Conservation (phyloP, 805 yeast species). For the Starmerella apis region DNA sequence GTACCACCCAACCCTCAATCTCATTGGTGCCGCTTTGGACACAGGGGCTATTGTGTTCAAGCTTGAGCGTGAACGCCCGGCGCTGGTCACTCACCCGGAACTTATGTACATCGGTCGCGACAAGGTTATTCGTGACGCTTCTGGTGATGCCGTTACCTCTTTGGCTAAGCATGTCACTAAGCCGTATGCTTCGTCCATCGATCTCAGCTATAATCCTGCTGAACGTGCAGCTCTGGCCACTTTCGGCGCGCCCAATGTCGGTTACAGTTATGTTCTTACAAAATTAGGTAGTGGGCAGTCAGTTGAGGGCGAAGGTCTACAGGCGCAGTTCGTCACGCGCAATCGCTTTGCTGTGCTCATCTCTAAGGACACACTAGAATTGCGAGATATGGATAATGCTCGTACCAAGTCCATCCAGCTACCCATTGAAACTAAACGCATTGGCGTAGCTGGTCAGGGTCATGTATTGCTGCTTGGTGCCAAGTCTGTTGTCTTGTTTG, state of each 20-base stretch:
- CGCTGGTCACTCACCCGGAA: slow-evolving; percentile 54
- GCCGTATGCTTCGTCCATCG: slow-evolving; percentile 22
- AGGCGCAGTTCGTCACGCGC: slow-evolving; percentile 84
- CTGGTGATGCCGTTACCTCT: slow-evolving; percentile 65
- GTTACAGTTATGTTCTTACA: slow-evolving; percentile 42
- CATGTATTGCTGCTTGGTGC: slow-evolving; percentile 63
- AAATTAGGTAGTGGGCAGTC: slow-evolving; percentile 40
- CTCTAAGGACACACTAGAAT: slow-evolving; percentile 58
- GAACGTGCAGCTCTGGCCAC: slow-evolving; percentile 74
- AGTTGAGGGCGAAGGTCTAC: slow-evolving; percentile 39
- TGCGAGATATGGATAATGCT: slow-evolving; percentile 72
- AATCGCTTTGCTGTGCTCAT: slow-evolving; percentile 81
- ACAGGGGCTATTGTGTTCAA: slow-evolving; percentile 97
- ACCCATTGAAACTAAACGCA: slow-evolving; percentile 47
- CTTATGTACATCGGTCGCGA: slow-evolving; percentile 69
- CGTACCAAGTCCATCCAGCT: slow-evolving; percentile 67
- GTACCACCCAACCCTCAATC: slow-evolving; percentile 78
- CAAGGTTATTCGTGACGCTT: slow-evolving; percentile 46
- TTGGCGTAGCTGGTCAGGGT: slow-evolving; percentile 72
- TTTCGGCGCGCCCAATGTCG: slow-evolving; percentile 42
- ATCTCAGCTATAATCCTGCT: slow-evolving; percentile 81
- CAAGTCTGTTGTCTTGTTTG: slow-evolving; percentile 67
- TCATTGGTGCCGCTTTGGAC: slow-evolving; percentile 95
- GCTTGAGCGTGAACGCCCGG: slow-evolving; percentile 94
- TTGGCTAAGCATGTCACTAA: slow-evolving; percentile 21